These are phyloP conservation scores for Auricularia heimuer DNA, from an alignment of 768 basidiomycete genomes.

Conservation along the genomic window DNA sequence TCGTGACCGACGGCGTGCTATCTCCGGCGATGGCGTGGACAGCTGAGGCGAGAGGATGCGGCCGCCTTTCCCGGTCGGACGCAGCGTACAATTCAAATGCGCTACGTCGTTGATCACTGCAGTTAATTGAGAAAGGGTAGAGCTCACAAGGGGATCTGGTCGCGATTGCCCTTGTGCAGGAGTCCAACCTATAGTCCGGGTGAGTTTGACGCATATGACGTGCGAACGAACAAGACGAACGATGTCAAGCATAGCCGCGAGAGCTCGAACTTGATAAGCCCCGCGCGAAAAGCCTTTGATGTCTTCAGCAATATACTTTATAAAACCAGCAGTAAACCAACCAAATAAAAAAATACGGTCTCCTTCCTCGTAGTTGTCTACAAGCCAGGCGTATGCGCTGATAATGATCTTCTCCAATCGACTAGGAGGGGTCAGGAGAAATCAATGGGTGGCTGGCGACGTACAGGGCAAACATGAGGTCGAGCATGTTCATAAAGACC, in stretches of 20 bases:
- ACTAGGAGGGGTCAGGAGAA: conserved; percentile 12
- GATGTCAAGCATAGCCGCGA: conserved; percentile 3
- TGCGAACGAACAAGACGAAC: not conserved
- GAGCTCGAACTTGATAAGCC: conserved; percentile 5
- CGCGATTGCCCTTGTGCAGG: not conserved
- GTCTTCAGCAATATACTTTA: too few relatives aligned
- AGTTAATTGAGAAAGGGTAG: not conserved
- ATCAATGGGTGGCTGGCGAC: not conserved
- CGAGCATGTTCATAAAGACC: conserved; percentile 19
- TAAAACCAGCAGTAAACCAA: not conserved
- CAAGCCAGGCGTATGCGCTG: conserved; percentile 32
- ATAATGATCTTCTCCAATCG: conserved; percentile 27
- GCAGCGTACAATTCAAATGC: not conserved
- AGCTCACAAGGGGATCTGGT: not conserved
- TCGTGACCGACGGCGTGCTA: too few relatives aligned
- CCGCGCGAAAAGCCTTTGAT: conserved; percentile 5
- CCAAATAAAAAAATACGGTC: conserved; percentile 36
- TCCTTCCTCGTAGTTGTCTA: conserved; percentile 28
- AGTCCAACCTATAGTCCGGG: not conserved
- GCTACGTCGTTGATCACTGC: not conserved
- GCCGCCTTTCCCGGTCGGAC: too few relatives aligned
- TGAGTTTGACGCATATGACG: not conserved
- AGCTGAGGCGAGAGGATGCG: too few relatives aligned
- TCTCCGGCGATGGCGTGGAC: too few relatives aligned
- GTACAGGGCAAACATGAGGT: conserved; percentile 31